A percentile compares a stretch with the other conserved stretches of the same genome.
phyloP scores from a whole-genome alignment of 2,329 filamentous ascomycete species.

The Aspergillus amoenus region DNA sequence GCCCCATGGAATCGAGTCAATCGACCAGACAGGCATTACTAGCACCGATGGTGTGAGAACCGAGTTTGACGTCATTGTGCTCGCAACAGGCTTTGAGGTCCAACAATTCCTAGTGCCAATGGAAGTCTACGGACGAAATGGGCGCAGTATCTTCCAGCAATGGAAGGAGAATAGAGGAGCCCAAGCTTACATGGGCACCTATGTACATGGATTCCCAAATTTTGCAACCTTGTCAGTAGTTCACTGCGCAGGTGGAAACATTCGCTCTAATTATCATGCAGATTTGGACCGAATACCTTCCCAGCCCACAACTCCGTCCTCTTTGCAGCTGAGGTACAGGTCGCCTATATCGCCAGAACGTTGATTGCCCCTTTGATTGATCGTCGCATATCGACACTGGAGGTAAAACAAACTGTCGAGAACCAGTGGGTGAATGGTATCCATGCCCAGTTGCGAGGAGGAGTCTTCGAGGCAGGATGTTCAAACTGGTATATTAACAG shows the following conservation, averaged over 20 bases:
- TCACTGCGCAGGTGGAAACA: too few species aligned
- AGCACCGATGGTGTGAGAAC: conserved; percentile 12
- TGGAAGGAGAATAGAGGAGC: conserved; percentile 31
- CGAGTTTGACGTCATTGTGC: conserved; percentile 33
- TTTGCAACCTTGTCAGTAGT: conserved; percentile 25
- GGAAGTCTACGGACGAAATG: conserved; percentile 26
- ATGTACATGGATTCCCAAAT: conserved; percentile 30
- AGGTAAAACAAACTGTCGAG: conserved; percentile 22
- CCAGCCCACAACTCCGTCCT: conserved; percentile 33
- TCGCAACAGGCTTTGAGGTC: conserved; percentile 39
- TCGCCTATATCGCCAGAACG: conserved; percentile 29
- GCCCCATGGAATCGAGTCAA: conserved; percentile 12
- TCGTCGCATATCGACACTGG: conserved; percentile 25
- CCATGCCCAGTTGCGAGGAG: conserved; percentile 29
- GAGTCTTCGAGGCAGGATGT: conserved; percentile 40
- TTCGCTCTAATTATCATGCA: too few species aligned
- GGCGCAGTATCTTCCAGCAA: conserved; percentile 21
- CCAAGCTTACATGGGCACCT: conserved; percentile 30
- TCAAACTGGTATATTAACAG: conserved; percentile 46
- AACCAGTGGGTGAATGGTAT: conserved; percentile 31
- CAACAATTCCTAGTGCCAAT: conserved; percentile 36
- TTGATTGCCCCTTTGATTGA: conserved; percentile 36
- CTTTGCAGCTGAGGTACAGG: conserved; percentile 32
- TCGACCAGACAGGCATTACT: conserved; percentile 17
- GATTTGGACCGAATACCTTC: conserved; percentile 28